Base-by-base conservation (phyloP, 768 basidiomycete genomes). In the Leccinum rimulosum region DNA sequence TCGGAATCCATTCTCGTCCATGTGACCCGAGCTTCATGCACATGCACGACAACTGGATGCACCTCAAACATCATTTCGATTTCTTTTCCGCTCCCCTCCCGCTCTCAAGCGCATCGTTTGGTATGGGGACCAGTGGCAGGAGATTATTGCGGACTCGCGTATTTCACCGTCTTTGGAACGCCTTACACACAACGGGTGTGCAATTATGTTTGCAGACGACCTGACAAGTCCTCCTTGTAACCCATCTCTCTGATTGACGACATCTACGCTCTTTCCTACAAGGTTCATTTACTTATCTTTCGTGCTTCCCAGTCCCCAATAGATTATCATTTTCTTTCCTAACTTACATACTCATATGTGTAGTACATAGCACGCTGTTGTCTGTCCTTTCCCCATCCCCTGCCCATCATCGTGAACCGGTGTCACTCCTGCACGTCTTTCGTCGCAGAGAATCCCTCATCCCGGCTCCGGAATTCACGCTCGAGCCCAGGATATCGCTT, bases 51-150 rank as follows among this genome's bases (percentile, higher is more conserved):
- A 75, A 71, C 33, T 66, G 71, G 55, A 72, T 66, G 14, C 64
- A 73, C 59, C 59, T 69, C 36, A 61, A 70, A 27, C 65, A 66
- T 22, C 86, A 88, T 65, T 79, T 87, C 43, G 64, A 74, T 40
- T 72, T 78, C 33, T 76, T 83, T 57, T 72, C 72, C 10, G 59
- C 1, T 64, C 65, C 33, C 80, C 86, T 63, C 80, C 85, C 19
- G 69, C 75, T 25, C 77, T 89, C 17, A 68, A 68, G 50, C 65
- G 63, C 14, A 63, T 88, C 4, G 59, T 79, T 28, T 67, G 88
- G 19, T 76, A 84, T 58, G 86, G 85, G 11, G 74, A 83, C 50
- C 74, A 83, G 51, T 87, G 86, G 85, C 70, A 68, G 22, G 62
- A 70, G 11, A 74, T 78, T 36, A 53, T 76, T 8, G 49, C 57